phyloP scores from a whole-genome alignment of 139 green algal species.

The Desmodesmus armatus region DNA sequence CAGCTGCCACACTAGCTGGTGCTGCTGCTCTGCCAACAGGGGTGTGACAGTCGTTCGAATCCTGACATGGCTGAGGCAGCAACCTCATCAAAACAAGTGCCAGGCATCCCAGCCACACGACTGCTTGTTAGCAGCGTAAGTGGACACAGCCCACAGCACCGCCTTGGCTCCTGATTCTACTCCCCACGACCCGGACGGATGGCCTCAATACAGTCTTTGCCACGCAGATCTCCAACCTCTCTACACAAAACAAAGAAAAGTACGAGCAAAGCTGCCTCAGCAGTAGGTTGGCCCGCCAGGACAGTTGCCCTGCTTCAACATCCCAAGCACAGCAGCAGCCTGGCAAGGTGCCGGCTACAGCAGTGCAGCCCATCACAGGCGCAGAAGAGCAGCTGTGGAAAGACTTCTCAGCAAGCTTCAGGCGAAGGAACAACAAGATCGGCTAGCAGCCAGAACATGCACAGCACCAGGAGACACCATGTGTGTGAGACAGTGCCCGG shows the following conservation, averaged over 20 bases:
- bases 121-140: too few species aligned
- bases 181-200: not conserved
- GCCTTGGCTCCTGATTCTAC: not conserved
- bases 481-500: too few species aligned
- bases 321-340: not conserved
- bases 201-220: not conserved
- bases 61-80: too few species aligned
- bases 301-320: too few species aligned
- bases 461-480: too few species aligned
- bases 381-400: not conserved
- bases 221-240: not conserved
- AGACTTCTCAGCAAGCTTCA: slow-evolving; percentile 7
- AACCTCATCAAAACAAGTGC: too few species aligned
- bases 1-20: too few species aligned
- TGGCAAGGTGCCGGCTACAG: not conserved
- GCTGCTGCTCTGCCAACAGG: too few species aligned
- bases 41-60: too few species aligned
- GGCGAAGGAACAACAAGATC: not conserved
- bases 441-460: not conserved
- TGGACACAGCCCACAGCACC: too few species aligned
- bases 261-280: slow-evolving; percentile 17
- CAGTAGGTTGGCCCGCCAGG: not conserved
- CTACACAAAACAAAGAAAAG: too few species aligned
- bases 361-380: not conserved
- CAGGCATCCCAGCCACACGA: too few species aligned